These are phyloP conservation scores for Ganoderma leucocontextum DNA, from an alignment of 1,284 basidiomycete species.

Conservation along the genomic window DNA sequence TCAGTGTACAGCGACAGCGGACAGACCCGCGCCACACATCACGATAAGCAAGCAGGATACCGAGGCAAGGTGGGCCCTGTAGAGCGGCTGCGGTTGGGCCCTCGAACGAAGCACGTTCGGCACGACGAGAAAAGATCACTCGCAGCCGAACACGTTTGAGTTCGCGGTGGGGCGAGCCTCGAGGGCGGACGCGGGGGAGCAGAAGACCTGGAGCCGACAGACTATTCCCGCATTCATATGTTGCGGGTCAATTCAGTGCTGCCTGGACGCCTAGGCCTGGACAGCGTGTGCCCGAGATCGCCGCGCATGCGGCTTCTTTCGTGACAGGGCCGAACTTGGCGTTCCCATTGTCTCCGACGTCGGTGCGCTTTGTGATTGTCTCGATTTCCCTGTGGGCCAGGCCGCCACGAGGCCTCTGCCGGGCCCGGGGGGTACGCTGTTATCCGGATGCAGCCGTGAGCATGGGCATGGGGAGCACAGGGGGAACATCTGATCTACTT, in stretches of 20 bases:
- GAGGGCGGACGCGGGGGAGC: background rate
- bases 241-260: background rate
- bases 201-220: background rate
- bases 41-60: background rate
- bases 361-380: background rate
- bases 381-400: background rate
- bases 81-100: background rate
- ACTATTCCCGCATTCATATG: constrained; percentile 1
- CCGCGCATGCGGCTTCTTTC: constrained; percentile 17
- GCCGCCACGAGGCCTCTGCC: background rate
- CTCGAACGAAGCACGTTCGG: background rate
- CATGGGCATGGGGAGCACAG: background rate
- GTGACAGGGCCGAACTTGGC: constrained; percentile 16
- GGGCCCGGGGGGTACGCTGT: constrained; percentile 4
- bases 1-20: background rate
- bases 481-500: background rate
- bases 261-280: background rate
- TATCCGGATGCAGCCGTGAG: background rate
- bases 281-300: constrained; percentile 17
- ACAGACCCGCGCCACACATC: background rate
- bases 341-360: constrained; percentile 12
- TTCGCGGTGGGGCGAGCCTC: background rate
- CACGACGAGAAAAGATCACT: background rate
- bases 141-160: background rate
- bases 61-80: background rate